A percentile compares a stretch with the other conserved stretches of the same genome.
Conservation (phyloP, 805 yeast genomes). For the Lachancea sp. region DNA sequence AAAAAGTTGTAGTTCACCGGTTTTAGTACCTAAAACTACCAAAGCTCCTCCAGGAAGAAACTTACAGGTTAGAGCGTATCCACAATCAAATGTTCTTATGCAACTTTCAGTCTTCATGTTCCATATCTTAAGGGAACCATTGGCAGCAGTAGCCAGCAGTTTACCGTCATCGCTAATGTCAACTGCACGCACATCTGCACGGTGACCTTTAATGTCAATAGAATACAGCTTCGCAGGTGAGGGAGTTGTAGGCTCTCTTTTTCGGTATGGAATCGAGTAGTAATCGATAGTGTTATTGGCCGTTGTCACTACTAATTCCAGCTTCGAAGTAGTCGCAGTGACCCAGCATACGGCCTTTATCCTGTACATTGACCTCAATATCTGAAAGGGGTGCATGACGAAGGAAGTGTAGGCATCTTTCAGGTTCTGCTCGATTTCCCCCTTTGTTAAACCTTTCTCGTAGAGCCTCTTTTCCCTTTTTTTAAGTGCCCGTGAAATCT, state of each 20-base stretch:
- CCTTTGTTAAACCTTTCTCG: conserved; percentile 60
- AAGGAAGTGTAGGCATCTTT: conserved; percentile 46
- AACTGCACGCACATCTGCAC: conserved; percentile 80
- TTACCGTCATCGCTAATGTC: conserved; percentile 77
- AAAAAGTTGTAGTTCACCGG: conserved; percentile 75
- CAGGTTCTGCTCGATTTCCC: conserved; percentile 49
- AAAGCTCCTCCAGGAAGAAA: conserved; percentile 90
- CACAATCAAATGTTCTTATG: conserved; percentile 80
- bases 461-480: conserved; percentile 71
- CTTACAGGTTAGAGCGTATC: conserved; percentile 72
- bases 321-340: conserved; percentile 37
- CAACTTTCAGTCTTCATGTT: conserved; percentile 67
- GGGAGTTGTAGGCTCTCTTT: conserved; percentile 39
- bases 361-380: conserved; percentile 58
- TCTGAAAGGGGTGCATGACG: conserved; percentile 61
- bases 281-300: conserved; percentile 71
- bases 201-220: conserved; percentile 77
- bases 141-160: conserved; percentile 81
- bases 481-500: conserved; percentile 67
- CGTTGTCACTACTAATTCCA: conserved; percentile 60
- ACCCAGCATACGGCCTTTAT: conserved; percentile 67
- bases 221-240: conserved; percentile 44
- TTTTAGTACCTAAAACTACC: conserved; percentile 81
- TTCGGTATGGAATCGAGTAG: conserved; percentile 54
- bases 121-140: conserved; percentile 87